These are phyloP conservation scores for Ogataea allantospora DNA, from an alignment of 805 yeast species.

Conservation along the genomic window DNA sequence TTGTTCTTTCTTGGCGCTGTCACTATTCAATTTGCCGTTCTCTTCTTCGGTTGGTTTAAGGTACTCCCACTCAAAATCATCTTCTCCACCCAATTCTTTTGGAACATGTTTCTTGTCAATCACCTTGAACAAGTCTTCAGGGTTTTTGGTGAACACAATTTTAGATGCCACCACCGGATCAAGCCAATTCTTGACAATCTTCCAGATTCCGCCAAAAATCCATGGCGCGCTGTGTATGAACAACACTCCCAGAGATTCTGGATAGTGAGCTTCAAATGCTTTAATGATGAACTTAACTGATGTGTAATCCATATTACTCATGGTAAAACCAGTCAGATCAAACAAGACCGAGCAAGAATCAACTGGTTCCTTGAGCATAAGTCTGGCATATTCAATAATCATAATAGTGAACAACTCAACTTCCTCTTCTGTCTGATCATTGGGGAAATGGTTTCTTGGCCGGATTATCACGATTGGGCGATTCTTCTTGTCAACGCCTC, in stretches of 20 bases:
- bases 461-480: slow-evolving; percentile 83
- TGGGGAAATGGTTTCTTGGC: slow-evolving; percentile 71
- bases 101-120: slow-evolving; percentile 65
- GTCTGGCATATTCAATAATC: slow-evolving; percentile 78
- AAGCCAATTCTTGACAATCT: slow-evolving; percentile 85
- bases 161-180: slow-evolving; percentile 96
- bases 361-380: slow-evolving; percentile 68
- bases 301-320: slow-evolving; percentile 89
- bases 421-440: slow-evolving; percentile 66
- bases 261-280: slow-evolving; percentile 94
- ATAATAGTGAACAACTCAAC: slow-evolving; percentile 72
- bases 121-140: slow-evolving; percentile 62
- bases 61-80: slow-evolving; percentile 57
- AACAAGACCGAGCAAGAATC: slow-evolving; percentile 84
- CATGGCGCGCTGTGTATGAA: slow-evolving; percentile 94
- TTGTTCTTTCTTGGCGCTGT: slow-evolving; percentile 45
- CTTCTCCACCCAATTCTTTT: slow-evolving; percentile 71
- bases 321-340: slow-evolving; percentile 81
- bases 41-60: slow-evolving; percentile 57
- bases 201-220: slow-evolving; percentile 95
- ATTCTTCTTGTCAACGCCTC: slow-evolving; percentile 68
- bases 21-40: slow-evolving; percentile 47
- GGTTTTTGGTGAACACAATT: slow-evolving; percentile 74
- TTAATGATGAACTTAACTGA: slow-evolving; percentile 88
- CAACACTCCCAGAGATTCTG: slow-evolving; percentile 84